A percentile compares a stretch with the other conserved stretches of the same genome.
phyloP scores from a whole-genome alignment of 1,284 basidiomycete species.

The Schizophyllum commune region DNA sequence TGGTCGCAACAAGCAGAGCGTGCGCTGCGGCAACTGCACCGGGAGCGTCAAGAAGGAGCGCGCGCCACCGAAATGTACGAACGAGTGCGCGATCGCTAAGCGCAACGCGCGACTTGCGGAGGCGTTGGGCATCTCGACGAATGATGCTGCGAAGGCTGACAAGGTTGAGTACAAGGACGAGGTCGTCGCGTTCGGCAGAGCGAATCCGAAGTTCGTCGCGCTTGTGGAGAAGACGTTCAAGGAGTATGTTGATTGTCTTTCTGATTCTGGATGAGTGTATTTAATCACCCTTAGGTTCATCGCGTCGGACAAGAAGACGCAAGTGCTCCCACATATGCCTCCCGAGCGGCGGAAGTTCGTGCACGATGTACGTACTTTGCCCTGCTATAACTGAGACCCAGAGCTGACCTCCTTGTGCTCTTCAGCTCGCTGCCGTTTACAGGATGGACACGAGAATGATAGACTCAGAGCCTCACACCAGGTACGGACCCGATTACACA shows the following conservation, averaged over 20 bases:
- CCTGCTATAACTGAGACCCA: not conserved
- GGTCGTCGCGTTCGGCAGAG: conserved; percentile 48
- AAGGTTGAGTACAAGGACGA: conserved; percentile 53
- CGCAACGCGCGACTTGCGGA: conserved; percentile 83
- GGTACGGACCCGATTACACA: conserved; percentile 18
- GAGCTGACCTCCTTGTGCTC: not conserved
- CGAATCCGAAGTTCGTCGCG: conserved; percentile 59
- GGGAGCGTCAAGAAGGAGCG: conserved; percentile 23
- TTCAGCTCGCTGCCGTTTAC: conserved; percentile 65
- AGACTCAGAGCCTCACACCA: conserved; percentile 73
- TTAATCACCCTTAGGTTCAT: conserved; percentile 46
- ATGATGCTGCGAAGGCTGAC: conserved; percentile 22
- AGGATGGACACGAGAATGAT: conserved; percentile 78
- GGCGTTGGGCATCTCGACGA: conserved; percentile 69
- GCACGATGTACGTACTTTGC: conserved; percentile 42
- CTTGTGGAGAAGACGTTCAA: conserved; percentile 74
- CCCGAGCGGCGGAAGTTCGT: conserved; percentile 73
- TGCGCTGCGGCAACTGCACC: conserved; percentile 49
- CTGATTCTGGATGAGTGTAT: conserved; percentile 1
- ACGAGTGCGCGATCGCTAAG: conserved; percentile 75
- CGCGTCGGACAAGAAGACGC: conserved; percentile 55
- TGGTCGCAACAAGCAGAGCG: conserved; percentile 66
- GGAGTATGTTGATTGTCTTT: conserved; percentile 44
- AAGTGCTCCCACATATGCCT: conserved; percentile 80
- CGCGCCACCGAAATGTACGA: conserved; percentile 61